Base-by-base conservation (phyloP, 495 filamentous ascomycete species). In the Neurospora tetrasperma region DNA sequence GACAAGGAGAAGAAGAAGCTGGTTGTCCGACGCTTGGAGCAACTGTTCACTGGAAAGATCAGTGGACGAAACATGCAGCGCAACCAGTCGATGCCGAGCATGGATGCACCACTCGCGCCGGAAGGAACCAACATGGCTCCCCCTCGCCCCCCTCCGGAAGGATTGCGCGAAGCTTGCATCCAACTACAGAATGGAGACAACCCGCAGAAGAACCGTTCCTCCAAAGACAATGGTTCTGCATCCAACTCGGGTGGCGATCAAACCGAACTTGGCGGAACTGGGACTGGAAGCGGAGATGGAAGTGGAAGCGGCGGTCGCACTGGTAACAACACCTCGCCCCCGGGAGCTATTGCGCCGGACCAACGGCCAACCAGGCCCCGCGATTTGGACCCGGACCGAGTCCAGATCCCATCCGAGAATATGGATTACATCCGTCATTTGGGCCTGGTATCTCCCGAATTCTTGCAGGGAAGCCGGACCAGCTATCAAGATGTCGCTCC, bases 341-440 rank as follows among this genome's bases (percentile, higher is more conserved):
- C 85, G 12, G 78, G 73, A 23, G 79, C 79, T 70, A 76, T 80
- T 38, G 78, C 77, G 44, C 80, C 80, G 42, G 89, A 91, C 70
- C 92, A 94, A 78, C 83, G 92, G 18, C 92, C 92, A 23, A 94
- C 92, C 4, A 80, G 91, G 42, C 91, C 90, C 44, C 83, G 89
- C 62, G 92, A 94, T 76, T 81, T 93, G 68, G 92, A 94, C 78
- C 88, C 90, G 41, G 84, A 89, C 74, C 87, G 91, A 35, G 83
- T 85, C 31, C 90, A 92, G 74, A 83, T 88, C 42, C 89, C 92
- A 4, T 84, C 83, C 20, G 90, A 94, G 42, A 94, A 93, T 76
- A 87, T 94, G 75, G 84, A 90, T 16, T 94, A 94, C 78, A 89
- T 94, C 71, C 86, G 88, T 31, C 91, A 91, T 80, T 82, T 94